phyloP scores from a whole-genome alignment of 2,329 filamentous ascomycete species.

The Pseudogymnoascus sp. region DNA sequence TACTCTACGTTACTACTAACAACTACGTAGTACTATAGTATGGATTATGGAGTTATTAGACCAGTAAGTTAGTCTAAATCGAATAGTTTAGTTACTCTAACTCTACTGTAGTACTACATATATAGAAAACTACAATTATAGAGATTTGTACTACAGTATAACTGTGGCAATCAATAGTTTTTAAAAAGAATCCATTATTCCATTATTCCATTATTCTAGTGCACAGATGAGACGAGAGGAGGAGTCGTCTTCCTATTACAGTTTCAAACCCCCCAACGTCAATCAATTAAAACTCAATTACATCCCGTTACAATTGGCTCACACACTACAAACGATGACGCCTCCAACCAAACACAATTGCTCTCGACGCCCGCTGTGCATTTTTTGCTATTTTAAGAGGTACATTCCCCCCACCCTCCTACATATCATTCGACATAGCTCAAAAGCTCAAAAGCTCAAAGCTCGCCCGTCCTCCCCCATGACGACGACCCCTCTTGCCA shows the following conservation, averaged over 20 bases:
- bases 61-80: background rate
- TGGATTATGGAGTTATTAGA: background rate
- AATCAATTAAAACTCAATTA: background rate
- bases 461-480: background rate
- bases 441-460: background rate
- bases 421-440: background rate
- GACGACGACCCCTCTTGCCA: background rate
- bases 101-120: background rate
- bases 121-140: background rate
- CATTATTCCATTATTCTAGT: background rate
- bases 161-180: background rate
- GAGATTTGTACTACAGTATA: background rate
- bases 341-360: background rate
- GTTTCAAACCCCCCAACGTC: background rate
- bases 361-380: background rate
- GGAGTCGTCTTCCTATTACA: background rate
- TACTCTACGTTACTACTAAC: background rate
- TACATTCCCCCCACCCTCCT: background rate
- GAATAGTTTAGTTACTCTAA: background rate
- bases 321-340: background rate
- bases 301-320: background rate
- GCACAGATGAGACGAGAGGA: background rate
- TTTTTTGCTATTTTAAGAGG: conserved; percentile 1
- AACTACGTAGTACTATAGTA: background rate
- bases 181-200: background rate